Conservation (phyloP, 257 asterid species). For the Nicotiana undulata region DNA sequence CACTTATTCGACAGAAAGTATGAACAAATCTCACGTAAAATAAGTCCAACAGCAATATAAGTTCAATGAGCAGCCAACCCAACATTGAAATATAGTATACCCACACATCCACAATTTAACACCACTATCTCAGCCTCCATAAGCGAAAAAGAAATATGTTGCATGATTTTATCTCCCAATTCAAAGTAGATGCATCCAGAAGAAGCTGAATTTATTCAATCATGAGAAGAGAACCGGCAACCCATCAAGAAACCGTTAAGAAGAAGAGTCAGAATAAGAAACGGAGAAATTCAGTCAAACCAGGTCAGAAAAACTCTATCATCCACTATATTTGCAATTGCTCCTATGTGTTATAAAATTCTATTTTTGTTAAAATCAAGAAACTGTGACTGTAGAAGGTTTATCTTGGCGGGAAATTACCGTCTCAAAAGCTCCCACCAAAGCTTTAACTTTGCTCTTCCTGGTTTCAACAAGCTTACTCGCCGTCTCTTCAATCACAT, state of each 20-base stretch:
- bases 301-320: not conserved
- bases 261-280: not conserved
- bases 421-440: constrained; percentile 90
- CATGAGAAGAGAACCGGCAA: not conserved
- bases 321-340: constrained; percentile 1
- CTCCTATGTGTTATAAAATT: constrained; percentile 6
- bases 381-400: constrained; percentile 33
- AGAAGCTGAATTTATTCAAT: not conserved
- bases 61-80: not conserved
- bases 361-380: constrained; percentile 13
- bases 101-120: not conserved
- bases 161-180: not conserved
- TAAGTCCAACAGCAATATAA: not conserved
- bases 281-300: not conserved
- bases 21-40: not conserved
- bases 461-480: constrained; percentile 74
- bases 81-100: not conserved
- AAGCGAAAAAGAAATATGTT: not conserved
- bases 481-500: constrained; percentile 80
- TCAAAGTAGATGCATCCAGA: not conserved
- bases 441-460: constrained; percentile 87
- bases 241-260: constrained; percentile 1
- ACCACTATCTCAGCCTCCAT: not conserved
- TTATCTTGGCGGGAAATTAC: constrained; percentile 78
- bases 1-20: not conserved